Base-by-base conservation (phyloP, 1,284 basidiomycete genomes). In the Pascua sp. region DNA sequence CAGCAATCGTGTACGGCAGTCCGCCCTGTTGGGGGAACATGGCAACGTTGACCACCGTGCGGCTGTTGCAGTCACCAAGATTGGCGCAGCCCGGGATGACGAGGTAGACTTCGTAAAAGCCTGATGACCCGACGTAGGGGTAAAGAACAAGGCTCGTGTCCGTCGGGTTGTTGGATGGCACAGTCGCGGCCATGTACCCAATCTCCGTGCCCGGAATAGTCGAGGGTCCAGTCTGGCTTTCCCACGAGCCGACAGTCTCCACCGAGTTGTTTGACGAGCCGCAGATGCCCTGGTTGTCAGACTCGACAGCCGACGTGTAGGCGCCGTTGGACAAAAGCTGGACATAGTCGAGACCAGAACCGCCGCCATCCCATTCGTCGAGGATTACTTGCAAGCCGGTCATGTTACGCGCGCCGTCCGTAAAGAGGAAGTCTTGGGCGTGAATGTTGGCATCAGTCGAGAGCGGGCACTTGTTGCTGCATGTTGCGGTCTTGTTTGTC, bases 71-170 rank as follows among this genome's bases (percentile, higher is more conserved):
- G 69, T 95, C 89, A 59, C 87, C 85, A 66, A 91, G 83, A 56
- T 85, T 78, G 3, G 79, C 78, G 77, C 95, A 98, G 11, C 94
- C 94, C 0, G 95, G 95, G 24, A 95, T 83, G 57, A 89, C 82
- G 55, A 98, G 73, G 75, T 86, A 88, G 65, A 97, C 82, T 48
- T 89, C 83, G 76, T 98, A 98, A 61, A 85, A 80, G 42, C 92
- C 96, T 2, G 89, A 84, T 16, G 89, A 87, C 0, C 90, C 90
- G 18, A 98, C 87, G 69, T 91, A 92, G 0, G 94, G 91, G 75
- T 85, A 83, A 86, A 91, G 97, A 0, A 89, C 93, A 69, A 96
- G 85, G 42, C 84, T 86, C 11, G 91, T 90, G 15, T 83, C 82
- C 44, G 82, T 73, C 0, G 83, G 71, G 11, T 32, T 15, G 42